Evolutionary conservation across 2,329 filamentous ascomycete genomes (phyloP).

Genomic region (Curvularia sp.): DNA sequence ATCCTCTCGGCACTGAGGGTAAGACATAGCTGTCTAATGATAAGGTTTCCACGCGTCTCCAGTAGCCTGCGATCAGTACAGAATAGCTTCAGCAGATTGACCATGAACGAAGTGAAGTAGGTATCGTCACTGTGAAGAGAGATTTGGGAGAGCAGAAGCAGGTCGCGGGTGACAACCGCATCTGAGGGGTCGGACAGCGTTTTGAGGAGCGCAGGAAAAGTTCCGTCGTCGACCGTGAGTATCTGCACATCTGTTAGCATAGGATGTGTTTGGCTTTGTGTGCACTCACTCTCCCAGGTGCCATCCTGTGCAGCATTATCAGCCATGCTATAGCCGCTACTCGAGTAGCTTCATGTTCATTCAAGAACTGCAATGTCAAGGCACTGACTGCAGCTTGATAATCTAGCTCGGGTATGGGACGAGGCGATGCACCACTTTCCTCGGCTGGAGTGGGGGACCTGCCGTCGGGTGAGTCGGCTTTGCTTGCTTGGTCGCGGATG

Average conservation of each 20-base stretch:
- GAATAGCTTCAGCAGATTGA: conserved; percentile 92
- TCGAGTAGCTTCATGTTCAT: conserved; percentile 94
- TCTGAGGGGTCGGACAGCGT: conserved; percentile 95
- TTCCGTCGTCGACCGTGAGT: conserved; percentile 94
- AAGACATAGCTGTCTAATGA: conserved; percentile 92
- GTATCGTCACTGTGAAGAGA: conserved; percentile 96
- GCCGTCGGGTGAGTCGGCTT: conserved; percentile 35
- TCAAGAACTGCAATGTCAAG: conserved; percentile 89
- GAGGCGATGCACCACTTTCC: conserved; percentile 54
- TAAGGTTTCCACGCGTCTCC: conserved; percentile 92
- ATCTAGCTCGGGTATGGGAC: conserved; percentile 74
- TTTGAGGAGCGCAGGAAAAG: conserved; percentile 93
- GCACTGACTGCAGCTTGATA: conserved; percentile 95
- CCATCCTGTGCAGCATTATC: conserved; percentile 96
- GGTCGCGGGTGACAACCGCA: conserved; percentile 91
- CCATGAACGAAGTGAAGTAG: conserved; percentile 98
- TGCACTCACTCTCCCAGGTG: conserved; percentile 76
- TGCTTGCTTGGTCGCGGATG: conserved; percentile 42
- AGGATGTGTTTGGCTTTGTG: neutral
- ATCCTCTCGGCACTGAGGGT: conserved; percentile 94
- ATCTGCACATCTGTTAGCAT: conserved; percentile 43
- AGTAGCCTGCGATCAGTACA: conserved; percentile 90
- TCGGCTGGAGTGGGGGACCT: conserved; percentile 54
- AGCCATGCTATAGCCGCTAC: conserved; percentile 95
- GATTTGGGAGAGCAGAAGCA: conserved; percentile 93